Conservation (phyloP, 805 yeast species). For the Saturnispora diversa region DNA sequence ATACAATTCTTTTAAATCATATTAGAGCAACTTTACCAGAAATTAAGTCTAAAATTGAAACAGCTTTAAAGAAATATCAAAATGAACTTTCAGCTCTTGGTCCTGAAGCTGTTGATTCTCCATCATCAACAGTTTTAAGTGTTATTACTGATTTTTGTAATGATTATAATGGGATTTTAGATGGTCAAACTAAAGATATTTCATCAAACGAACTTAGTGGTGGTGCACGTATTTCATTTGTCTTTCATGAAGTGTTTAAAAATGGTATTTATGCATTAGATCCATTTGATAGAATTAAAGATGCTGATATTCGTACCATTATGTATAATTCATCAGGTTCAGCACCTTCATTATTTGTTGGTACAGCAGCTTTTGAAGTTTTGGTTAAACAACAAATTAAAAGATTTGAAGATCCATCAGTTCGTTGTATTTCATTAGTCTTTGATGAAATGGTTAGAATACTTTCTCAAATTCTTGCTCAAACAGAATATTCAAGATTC, state of each 20-base stretch:
- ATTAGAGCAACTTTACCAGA: slow-evolving; percentile 87
- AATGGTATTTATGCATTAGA: slow-evolving; percentile 88
- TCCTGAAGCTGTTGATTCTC: slow-evolving; percentile 82
- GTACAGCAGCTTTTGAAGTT: slow-evolving; percentile 95
- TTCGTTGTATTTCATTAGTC: slow-evolving; percentile 80
- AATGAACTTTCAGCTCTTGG: slow-evolving; percentile 72
- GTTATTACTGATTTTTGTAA: slow-evolving; percentile 89
- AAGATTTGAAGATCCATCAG: slow-evolving; percentile 89
- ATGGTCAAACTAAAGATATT: slow-evolving; percentile 87
- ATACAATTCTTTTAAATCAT: slow-evolving; percentile 80
- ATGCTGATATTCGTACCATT: slow-evolving; percentile 91
- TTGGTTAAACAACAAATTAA: slow-evolving; percentile 88
- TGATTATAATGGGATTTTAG: slow-evolving; percentile 83
- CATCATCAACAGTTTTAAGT: slow-evolving; percentile 80
- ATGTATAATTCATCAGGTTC: slow-evolving; percentile 96
- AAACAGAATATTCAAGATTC: slow-evolving; percentile 78
- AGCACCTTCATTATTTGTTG: slow-evolving; percentile 92
- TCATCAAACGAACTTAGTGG: slow-evolving; percentile 88
- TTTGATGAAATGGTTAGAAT: slow-evolving; percentile 94
- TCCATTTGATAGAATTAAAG: slow-evolving; percentile 94
- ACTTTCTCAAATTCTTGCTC: slow-evolving; percentile 71
- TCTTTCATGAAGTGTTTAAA: slow-evolving; percentile 91
- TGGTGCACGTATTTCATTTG: slow-evolving; percentile 96
- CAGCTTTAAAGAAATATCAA: slow-evolving; percentile 76
- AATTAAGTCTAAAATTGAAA: slow-evolving; percentile 82